Conservation (phyloP, 208 protist genomes). For the Tritrichomonas musculus region DNA sequence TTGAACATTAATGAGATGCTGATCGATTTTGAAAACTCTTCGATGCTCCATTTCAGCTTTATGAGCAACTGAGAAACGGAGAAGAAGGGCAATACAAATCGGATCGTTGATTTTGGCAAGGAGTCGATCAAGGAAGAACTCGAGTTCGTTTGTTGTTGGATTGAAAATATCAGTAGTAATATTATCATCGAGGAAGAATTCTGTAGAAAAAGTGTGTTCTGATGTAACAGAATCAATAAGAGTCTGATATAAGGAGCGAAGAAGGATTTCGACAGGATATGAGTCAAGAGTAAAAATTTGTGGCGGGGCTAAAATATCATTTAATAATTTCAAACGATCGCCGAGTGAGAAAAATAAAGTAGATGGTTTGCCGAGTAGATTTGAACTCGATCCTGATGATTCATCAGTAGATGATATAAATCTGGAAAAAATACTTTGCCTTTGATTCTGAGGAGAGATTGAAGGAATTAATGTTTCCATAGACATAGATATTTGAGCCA, state of each 20-base stretch:
- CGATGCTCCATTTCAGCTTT: not conserved
- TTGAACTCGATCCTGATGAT: no score
- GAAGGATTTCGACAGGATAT: not conserved
- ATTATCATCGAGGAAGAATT: not conserved
- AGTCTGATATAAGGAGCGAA: not conserved
- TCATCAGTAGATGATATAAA: no score
- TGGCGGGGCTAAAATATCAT: not conserved
- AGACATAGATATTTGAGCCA: not conserved
- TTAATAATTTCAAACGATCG: not conserved
- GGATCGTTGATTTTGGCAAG: not conserved
- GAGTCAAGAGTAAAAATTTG: not conserved
- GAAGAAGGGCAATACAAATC: not conserved
- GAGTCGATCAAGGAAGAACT: not conserved
- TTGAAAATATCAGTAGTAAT: not conserved
- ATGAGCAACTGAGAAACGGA: not conserved
- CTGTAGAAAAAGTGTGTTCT: not conserved
- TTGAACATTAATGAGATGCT: not conserved
- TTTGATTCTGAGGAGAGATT: not conserved
- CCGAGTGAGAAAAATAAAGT: not conserved
- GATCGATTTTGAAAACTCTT: not conserved
- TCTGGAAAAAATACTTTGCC: not conserved
- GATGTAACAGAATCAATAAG: slow-evolving; percentile 12
- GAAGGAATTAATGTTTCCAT: not conserved
- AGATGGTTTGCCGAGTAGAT: not conserved
- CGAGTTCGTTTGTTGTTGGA: not conserved